These are phyloP conservation scores for Kwoniella pini DNA, from an alignment of 768 basidiomycete genomes.

Conservation along the genomic window DNA sequence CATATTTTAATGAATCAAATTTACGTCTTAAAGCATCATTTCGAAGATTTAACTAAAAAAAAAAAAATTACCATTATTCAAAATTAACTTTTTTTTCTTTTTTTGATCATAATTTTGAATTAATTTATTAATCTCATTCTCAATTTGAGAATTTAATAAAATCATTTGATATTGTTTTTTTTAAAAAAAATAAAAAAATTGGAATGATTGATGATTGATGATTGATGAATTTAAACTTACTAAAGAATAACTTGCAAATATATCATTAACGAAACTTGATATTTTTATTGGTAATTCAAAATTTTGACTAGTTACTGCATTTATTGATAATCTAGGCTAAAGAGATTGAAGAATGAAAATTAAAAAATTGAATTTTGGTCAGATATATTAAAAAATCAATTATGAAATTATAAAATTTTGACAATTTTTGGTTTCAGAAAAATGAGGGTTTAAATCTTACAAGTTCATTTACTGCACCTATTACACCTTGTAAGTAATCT, in stretches of 20 bases:
- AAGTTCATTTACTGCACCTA: slow-evolving; percentile 56
- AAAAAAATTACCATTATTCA: background rate
- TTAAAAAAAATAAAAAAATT: too few relatives aligned
- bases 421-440: too few relatives aligned
- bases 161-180: too few relatives aligned
- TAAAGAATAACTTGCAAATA: slow-evolving; percentile 55
- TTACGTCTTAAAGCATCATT: slow-evolving; percentile 56
- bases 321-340: slow-evolving; percentile 54
- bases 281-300: slow-evolving; percentile 55
- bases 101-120: too few relatives aligned
- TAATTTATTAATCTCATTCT: too few relatives aligned
- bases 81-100: too few relatives aligned
- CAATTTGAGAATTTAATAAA: too few relatives aligned
- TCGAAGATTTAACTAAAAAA: slow-evolving; percentile 55
- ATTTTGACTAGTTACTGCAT: slow-evolving; percentile 56
- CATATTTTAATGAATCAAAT: slow-evolving; percentile 58
- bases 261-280: slow-evolving; percentile 57
- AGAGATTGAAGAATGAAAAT: background rate
- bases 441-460: too few relatives aligned
- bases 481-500: slow-evolving; percentile 57
- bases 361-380: too few relatives aligned
- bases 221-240: slow-evolving; percentile 19
- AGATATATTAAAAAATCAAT: too few relatives aligned
- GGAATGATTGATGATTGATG: too few relatives aligned
- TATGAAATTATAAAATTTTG: too few relatives aligned